A percentile compares a stretch with the other conserved stretches of the same genome.
phyloP scores from a whole-genome alignment of 1,284 basidiomycete species.

The Boletus mariae region DNA sequence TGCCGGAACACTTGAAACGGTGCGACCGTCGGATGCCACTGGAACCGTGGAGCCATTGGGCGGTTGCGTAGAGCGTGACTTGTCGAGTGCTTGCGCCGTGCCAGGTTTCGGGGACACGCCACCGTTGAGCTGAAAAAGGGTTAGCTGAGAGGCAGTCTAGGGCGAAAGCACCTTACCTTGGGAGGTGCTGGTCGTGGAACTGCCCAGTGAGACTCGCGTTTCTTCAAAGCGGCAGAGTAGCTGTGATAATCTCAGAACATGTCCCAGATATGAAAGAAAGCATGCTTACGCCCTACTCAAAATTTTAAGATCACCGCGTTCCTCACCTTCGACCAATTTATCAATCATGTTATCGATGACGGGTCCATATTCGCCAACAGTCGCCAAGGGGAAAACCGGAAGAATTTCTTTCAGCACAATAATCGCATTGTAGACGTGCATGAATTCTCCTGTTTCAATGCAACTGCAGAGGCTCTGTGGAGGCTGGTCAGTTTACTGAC shows the following conservation, averaged over 20 bases:
- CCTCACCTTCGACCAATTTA: constrained; percentile 68
- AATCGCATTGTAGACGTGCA: constrained; percentile 93
- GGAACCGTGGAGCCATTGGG: constrained; percentile 36
- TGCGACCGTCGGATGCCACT: constrained; percentile 21
- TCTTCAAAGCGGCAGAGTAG: constrained; percentile 69
- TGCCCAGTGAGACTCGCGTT: constrained; percentile 60
- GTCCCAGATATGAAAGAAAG: background rate
- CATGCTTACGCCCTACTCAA: constrained; percentile 67
- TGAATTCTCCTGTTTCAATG: constrained; percentile 79
- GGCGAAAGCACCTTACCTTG: constrained; percentile 12
- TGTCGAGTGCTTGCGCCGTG: constrained; percentile 35
- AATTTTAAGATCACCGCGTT: constrained; percentile 79
- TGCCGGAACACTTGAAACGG: constrained; percentile 43
- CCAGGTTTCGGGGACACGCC: constrained; percentile 37
- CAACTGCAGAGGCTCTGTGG: constrained; percentile 58
- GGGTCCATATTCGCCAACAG: constrained; percentile 53
- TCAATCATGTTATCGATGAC: constrained; percentile 65
- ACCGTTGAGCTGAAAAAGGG: constrained; percentile 32
- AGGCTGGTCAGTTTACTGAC: constrained; percentile 5
- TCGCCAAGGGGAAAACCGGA: constrained; percentile 77
- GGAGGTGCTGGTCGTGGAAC: constrained; percentile 36
- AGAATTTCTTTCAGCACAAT: constrained; percentile 87
- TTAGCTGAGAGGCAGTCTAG: constrained; percentile 19
- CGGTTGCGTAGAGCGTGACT: constrained; percentile 36
- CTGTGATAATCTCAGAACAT: constrained; percentile 34